Base-by-base conservation (phyloP, 1,139 yeast genomes). In the Kodamaea fungicola region DNA sequence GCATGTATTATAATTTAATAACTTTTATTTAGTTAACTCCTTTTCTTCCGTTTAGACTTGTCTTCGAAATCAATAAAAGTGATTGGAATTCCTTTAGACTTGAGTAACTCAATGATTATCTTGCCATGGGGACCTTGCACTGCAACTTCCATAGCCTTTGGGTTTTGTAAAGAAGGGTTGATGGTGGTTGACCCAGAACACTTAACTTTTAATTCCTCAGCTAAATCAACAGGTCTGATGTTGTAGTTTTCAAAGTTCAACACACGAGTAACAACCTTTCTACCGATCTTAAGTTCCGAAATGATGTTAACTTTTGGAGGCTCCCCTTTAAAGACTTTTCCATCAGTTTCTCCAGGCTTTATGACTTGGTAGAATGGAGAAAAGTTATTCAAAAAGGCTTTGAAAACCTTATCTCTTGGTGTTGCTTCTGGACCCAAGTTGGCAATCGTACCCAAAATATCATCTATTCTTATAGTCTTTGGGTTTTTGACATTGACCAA, bases 71-170 rank as follows among this genome's bases (percentile, higher is more conserved):
- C 54, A 8, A 60, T 80, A 78, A 83, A 84, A n/a, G 70, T 58
- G 2, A 71, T 57, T 19, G 85, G 82, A 12, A 92, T 62, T 0
- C 97, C 96, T 44, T 80, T 73, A n/a, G 59, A 62, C 24, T 72
- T 74, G 42, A 90, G 64, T 28, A 82, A 57, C 3, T 79, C 80
- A 12, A 71, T 64, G 9, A 86, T 77, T 1, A 75, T 60, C 35
- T 76, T 73, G 10, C 83, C 81, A 54, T 92, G 97, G 2, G 94
- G 87, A 0, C 98, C 98, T 60, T 92, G 97, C 2, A 92, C 95
- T 34, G 80, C 72, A 1, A 90, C 89, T 49, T 86, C 95, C 22
- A 68, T 61, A 6, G 74, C 54, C 21, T 74, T 78, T 2, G 85
- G 82, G 35, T 75, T 72, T 30, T 73, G 75, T 9, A 71, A 67